These are phyloP conservation scores for Sideroxylon spinosum DNA, from an alignment of 179 eudicot genomes.

Conservation along the genomic window DNA sequence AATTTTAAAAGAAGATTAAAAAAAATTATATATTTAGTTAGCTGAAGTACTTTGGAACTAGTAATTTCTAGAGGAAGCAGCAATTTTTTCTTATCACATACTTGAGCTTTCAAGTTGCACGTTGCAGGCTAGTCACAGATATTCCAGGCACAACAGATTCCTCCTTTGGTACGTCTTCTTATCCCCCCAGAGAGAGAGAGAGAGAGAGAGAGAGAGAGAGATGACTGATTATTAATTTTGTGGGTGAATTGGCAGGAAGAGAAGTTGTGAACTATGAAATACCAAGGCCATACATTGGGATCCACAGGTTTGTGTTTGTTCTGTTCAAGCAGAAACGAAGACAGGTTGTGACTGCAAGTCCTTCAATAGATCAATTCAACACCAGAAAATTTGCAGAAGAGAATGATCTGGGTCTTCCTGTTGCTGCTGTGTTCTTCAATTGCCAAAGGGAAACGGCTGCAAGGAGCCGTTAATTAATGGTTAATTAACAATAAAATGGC, in stretches of 20 bases:
- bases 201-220: neutral
- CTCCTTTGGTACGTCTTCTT: conserved; percentile 38
- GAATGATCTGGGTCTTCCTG: conserved; percentile 53
- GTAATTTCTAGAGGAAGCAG: no score
- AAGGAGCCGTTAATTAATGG: conserved; percentile 38
- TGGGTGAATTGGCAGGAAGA: conserved; percentile 31
- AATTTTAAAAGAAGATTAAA: no score
- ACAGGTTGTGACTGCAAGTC: conserved; percentile 23
- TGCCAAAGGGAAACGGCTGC: conserved; percentile 73
- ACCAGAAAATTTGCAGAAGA: conserved; percentile 51
- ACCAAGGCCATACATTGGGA: conserved; percentile 61
- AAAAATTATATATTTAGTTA: no score
- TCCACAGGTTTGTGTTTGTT: conserved; percentile 56
- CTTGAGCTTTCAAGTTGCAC: neutral
- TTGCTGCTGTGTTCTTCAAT: conserved; percentile 71
- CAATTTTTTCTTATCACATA: neutral
- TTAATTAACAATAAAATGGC: no score
- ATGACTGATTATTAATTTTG: neutral
- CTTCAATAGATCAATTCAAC: conserved; percentile 44
- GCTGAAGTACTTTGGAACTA: no score
- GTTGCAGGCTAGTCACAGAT: conserved; percentile 52
- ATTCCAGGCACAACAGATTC: conserved; percentile 57
- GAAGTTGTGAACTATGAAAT: conserved; percentile 49
- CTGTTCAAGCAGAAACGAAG: conserved; percentile 52
- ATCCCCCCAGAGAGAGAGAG: neutral